Evolutionary conservation across 2,329 filamentous ascomycete species (phyloP), one percentile per base, ranked within the genome.

Genomic region (Tolypocladium capitatum): DNA sequence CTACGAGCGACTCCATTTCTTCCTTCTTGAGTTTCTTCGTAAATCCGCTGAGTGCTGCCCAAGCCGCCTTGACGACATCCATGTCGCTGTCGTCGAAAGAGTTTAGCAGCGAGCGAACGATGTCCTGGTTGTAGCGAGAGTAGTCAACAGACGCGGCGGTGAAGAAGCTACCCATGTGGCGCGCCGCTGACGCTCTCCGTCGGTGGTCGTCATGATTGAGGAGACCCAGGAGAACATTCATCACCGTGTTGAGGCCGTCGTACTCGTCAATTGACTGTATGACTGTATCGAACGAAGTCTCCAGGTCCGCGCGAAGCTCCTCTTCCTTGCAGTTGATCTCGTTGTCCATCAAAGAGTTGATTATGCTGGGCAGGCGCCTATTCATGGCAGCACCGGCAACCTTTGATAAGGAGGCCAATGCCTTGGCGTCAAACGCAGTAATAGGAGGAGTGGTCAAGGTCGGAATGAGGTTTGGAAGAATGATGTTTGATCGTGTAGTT

Each of bases 331-430:
- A 80, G 48, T 76, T 75, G 50, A 97, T 81, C 45, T 95, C 86
- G 55, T 89, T 94, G 63, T 97, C 90, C 83, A 97, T 88, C 42
- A 98, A 76, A 2, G 88, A 83, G 63, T 94, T 96, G 66, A 98
- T 78, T 53, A 98, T 95, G 52, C 80, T 85, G 16, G 91, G 88
- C 49, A 98, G 68, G 56, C 88, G 83, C 58, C 92, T 79, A 57
- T 90, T 94, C 86, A 98, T 95, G 47, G 90, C 83, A 47, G 83
- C 76, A 46, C 89, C 84, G 51, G 92, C 91, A 45, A 98, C 94
- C 65, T 90, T 83, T 45, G 94, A 90, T 57, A 98, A 69, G 27
- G 92, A 97, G 34, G 92, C 92, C 53, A 98, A 71, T 13, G 92
- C 92, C 63, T 84, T 89, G 50, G 94, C 92, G 61, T 98, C 96